phyloP scores from a whole-genome alignment of 306 rosid species.

The Casuarina cunninghamiana region DNA sequence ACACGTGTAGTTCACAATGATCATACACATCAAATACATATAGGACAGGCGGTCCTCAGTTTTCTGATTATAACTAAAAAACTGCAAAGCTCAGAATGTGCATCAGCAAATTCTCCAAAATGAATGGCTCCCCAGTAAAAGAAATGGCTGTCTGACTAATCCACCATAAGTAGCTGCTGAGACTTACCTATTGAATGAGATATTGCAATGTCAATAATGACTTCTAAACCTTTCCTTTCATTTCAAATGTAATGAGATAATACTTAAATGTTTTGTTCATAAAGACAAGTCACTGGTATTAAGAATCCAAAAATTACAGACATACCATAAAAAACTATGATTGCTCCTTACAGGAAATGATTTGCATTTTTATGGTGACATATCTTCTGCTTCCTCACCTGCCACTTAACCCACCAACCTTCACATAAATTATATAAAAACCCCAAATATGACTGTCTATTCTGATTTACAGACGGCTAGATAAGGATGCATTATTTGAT shows the following conservation, averaged over 20 bases:
- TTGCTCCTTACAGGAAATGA: conserved; percentile 29
- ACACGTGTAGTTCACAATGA: conserved; percentile 9
- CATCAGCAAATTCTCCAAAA: conserved; percentile 34
- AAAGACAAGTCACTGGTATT: conserved; percentile 28
- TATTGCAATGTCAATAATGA: conserved; percentile 30
- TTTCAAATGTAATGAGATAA: conserved; percentile 23
- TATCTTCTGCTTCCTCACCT: conserved; percentile 55
- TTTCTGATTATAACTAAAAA: conserved; percentile 27
- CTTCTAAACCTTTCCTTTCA: conserved; percentile 28
- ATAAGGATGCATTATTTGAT: neutral
- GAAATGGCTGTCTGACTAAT: conserved; percentile 39
- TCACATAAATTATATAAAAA: conserved; percentile 42
- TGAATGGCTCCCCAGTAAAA: conserved; percentile 26
- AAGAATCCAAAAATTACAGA: conserved; percentile 38
- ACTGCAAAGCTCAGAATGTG: conserved; percentile 32
- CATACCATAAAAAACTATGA: conserved; percentile 41
- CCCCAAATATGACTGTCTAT: conserved; percentile 27
- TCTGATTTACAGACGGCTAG: conserved; percentile 23
- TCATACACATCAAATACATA: conserved; percentile 22
- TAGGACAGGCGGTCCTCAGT: conserved; percentile 24
- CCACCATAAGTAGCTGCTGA: conserved; percentile 36
- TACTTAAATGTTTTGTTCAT: conserved; percentile 17
- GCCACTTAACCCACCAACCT: conserved; percentile 54
- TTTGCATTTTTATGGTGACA: conserved; percentile 43
- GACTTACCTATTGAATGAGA: conserved; percentile 44